A percentile compares a stretch with the other conserved stretches of the same genome.
These are phyloP conservation scores for Ambrosia hybrid DNA, from an alignment of 140 eudicot genomes.

Conservation along the genomic window DNA sequence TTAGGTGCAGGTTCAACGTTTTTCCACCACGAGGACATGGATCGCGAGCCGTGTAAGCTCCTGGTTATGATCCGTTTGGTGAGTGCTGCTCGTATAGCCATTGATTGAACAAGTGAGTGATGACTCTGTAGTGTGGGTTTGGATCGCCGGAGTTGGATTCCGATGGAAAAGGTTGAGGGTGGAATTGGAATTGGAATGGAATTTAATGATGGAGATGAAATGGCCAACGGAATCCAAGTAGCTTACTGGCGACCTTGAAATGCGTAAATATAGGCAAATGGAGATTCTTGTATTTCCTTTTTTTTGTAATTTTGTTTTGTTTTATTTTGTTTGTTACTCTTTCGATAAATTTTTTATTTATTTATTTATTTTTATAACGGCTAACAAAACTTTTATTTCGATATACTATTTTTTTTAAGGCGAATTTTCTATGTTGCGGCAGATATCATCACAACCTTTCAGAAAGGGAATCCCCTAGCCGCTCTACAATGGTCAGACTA, in stretches of 20 bases:
- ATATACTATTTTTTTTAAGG: too few relatives aligned
- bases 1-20: slow-evolving; percentile 85
- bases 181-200: neutral
- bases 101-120: slow-evolving; percentile 4
- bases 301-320: too few relatives aligned
- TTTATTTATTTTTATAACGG: too few relatives aligned
- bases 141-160: slow-evolving; percentile 18
- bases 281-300: too few relatives aligned
- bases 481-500: too few relatives aligned
- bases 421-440: too few relatives aligned
- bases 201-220: neutral
- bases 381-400: too few relatives aligned
- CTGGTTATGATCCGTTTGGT: slow-evolving; percentile 24
- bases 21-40: slow-evolving; percentile 75
- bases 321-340: too few relatives aligned
- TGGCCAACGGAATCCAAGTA: slow-evolving; percentile 15
- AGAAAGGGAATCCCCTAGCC: too few relatives aligned
- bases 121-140: neutral
- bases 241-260: slow-evolving; percentile 25
- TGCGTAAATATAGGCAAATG: slow-evolving; percentile 36
- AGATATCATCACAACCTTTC: too few relatives aligned
- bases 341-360: too few relatives aligned
- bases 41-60: slow-evolving; percentile 27
- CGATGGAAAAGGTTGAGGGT: slow-evolving; percentile 9
- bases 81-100: slow-evolving; percentile 30